Conservation (phyloP, 2,329 filamentous ascomycete species). For the Alternaria triticimaculans region DNA sequence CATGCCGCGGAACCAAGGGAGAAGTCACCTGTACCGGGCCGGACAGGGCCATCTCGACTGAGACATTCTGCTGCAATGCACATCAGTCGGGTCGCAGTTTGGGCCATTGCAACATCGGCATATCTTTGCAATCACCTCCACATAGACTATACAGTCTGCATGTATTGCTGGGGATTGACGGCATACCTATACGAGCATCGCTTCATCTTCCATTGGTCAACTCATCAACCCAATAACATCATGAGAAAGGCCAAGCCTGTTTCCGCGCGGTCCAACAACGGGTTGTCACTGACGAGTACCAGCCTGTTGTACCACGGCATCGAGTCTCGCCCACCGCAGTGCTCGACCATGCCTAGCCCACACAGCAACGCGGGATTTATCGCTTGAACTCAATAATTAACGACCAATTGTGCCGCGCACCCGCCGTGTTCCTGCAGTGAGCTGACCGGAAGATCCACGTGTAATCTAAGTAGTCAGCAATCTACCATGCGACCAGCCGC, state of each 20-base stretch:
- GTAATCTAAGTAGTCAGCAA: constrained; percentile 11
- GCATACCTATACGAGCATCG: constrained; percentile 7
- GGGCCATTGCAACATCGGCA: constrained; percentile 5
- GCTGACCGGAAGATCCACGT: constrained; percentile 5
- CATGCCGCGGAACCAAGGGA: constrained; percentile 4
- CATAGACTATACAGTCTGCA: constrained; percentile 6
- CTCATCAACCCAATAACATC: neutral
- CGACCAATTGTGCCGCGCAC: constrained; percentile 1
- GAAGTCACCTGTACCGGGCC: constrained; percentile 7
- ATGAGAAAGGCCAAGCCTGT: neutral
- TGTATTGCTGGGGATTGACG: neutral
- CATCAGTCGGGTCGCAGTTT: constrained; percentile 11
- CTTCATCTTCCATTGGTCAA: constrained; percentile 12
- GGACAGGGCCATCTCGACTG: constrained; percentile 13
- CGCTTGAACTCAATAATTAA: constrained; percentile 5
- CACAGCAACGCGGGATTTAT: neutral
- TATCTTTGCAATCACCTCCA: constrained; percentile 8
- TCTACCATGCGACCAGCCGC: constrained; percentile 4
- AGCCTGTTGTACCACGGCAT: neutral
- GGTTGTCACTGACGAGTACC: constrained; percentile 1
- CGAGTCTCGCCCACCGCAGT: neutral
- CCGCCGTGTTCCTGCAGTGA: neutral
- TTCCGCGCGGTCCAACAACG: constrained; percentile 1
- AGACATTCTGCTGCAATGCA: constrained; percentile 21
- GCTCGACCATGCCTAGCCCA: constrained; percentile 19